These are phyloP conservation scores for Epithemia pelagica DNA, from an alignment of 108 stramenopile genomes.

Conservation along the genomic window DNA sequence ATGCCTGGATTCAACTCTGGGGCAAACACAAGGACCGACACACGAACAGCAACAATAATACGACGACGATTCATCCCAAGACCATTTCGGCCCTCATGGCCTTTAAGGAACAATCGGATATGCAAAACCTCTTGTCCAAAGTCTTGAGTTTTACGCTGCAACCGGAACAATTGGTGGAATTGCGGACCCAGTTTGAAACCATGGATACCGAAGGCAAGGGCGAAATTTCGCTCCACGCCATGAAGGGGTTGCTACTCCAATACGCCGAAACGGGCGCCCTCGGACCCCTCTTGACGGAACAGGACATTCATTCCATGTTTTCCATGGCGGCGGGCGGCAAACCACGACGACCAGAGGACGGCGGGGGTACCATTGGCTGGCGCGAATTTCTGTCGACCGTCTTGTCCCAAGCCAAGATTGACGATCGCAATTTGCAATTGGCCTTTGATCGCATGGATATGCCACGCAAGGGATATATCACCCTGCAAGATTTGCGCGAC, in stretches of 20 bases:
- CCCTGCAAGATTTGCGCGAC: constrained; percentile 61
- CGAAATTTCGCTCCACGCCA: constrained; percentile 57
- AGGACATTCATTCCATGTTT: constrained; percentile 71
- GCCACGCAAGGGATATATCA: constrained; percentile 75
- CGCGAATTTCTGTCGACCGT: constrained; percentile 84
- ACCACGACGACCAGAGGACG: constrained; percentile 46
- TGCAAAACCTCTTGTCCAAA: constrained; percentile 74
- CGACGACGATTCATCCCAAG: constrained; percentile 46
- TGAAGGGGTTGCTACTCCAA: constrained; percentile 57
- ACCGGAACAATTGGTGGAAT: constrained; percentile 68
- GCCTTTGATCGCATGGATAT: constrained; percentile 80
- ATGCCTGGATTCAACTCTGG: constrained; percentile 56
- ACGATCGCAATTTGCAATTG: constrained; percentile 74
- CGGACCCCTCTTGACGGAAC: constrained; percentile 57
- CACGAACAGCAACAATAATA: constrained; percentile 25
- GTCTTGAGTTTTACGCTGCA: constrained; percentile 76
- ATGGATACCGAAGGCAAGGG: constrained; percentile 72
- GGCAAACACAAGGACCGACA: constrained; percentile 24
- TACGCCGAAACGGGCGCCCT: constrained; percentile 54
- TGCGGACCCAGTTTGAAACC: constrained; percentile 71
- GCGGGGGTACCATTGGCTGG: constrained; percentile 68
- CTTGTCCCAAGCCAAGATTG: constrained; percentile 67
- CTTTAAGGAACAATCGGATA: constrained; percentile 72
- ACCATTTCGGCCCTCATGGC: constrained; percentile 60
- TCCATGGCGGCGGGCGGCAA: constrained; percentile 51